Percentiles rank a stretch among this genome's conserved stretches.
Evolutionary conservation across 805 yeast species (phyloP).

Genomic region (Lachancea cidri): DNA sequence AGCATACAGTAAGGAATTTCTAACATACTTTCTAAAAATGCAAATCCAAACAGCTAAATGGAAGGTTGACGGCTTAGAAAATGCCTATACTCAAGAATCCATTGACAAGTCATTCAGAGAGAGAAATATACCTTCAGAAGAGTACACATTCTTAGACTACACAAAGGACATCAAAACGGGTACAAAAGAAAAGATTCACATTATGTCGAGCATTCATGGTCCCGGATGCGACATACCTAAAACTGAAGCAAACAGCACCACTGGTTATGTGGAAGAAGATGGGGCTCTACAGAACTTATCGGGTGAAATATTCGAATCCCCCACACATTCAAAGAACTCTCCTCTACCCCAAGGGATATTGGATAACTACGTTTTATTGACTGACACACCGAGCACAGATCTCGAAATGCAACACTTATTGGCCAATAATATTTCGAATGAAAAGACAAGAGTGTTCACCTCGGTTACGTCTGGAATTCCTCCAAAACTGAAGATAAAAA

Average conservation of each 20-base stretch:
- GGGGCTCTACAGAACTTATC: no score
- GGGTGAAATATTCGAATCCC: no score
- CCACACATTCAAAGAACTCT: no score
- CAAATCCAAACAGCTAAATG: constrained; percentile 26
- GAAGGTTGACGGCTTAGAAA: constrained; percentile 22
- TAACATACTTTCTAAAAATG: constrained; percentile 25
- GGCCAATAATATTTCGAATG: no score
- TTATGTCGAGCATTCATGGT: constrained; percentile 15
- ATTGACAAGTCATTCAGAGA: constrained; percentile 12
- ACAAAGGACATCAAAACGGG: constrained; percentile 18
- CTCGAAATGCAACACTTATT: no score
- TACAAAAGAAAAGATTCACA: constrained; percentile 17
- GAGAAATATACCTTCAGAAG: constrained; percentile 1
- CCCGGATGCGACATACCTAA: background rate
- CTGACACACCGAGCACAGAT: no score
- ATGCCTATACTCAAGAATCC: constrained; percentile 18
- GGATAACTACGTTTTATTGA: no score
- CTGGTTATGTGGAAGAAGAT: no score
- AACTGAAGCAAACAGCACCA: no score
- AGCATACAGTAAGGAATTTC: constrained; percentile 21
- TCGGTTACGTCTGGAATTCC: no score
- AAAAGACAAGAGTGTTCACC: no score
- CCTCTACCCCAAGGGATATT: no score
- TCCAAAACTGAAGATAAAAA: background rate
- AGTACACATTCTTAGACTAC: constrained; percentile 24